These are phyloP conservation scores for Austroboletus festivus DNA, from an alignment of 768 basidiomycete genomes.

Conservation along the genomic window DNA sequence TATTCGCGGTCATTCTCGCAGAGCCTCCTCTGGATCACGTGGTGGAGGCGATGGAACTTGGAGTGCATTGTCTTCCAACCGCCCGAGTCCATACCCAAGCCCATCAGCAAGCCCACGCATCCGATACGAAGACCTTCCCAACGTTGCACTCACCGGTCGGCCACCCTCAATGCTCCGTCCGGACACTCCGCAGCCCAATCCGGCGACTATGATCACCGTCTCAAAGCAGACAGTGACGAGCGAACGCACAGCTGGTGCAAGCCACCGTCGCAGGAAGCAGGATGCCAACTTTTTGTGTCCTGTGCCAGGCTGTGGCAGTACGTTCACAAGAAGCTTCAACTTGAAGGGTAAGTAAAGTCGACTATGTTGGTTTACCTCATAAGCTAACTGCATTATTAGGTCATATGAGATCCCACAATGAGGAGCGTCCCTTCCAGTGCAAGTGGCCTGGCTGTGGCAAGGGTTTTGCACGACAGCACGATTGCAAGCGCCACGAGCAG, in stretches of 20 bases:
- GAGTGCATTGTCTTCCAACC: constrained; percentile 36
- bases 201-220: constrained; percentile 23
- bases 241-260: constrained; percentile 83
- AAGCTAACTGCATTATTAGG: constrained; percentile 41
- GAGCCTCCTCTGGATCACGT: constrained; percentile 40
- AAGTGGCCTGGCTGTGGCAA: constrained; percentile 94
- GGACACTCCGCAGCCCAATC: constrained; percentile 8
- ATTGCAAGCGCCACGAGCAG: constrained; percentile 95
- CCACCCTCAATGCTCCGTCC: constrained; percentile 24
- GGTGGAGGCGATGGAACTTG: constrained; percentile 27
- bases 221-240: constrained; percentile 88
- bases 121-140: constrained; percentile 49
- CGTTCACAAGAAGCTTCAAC: constrained; percentile 92
- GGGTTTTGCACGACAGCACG: constrained; percentile 91
- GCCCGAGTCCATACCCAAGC: constrained; percentile 64
- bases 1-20: constrained; percentile 41
- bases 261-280: constrained; percentile 80
- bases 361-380: constrained; percentile 10
- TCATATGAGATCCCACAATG: constrained; percentile 92
- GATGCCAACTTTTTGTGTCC: constrained; percentile 85
- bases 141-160: constrained; percentile 24
- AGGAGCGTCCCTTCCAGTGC: constrained; percentile 93
- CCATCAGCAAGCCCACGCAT: constrained; percentile 64
- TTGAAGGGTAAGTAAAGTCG: constrained; percentile 61
- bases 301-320: constrained; percentile 79